Evolutionary conservation across 305 asterid species (phyloP), one percentile per base, ranked within the genome.

Genomic region (Fraxinus sp.): DNA sequence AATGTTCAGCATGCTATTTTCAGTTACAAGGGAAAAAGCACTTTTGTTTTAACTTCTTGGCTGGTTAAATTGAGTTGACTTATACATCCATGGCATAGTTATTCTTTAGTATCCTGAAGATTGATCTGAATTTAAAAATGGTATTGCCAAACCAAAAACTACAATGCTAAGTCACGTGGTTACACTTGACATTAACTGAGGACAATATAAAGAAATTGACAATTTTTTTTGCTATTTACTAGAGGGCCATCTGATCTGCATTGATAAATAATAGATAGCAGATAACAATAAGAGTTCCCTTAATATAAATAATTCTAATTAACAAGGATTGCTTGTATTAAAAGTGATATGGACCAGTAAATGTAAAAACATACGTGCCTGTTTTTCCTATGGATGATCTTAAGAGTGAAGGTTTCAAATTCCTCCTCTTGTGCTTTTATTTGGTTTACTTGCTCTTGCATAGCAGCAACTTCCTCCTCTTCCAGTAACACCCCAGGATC

Each of bases 381-480:
- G 93, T 96, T 96, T 91, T 96, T 96, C 89, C 99, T 81, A 88
- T 96, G 99, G 87, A 96, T 92, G 83, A 96, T 96, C 89, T 94
- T 96, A 86, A 96, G 92, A 78, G 91, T 89, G 73, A 96, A 96
- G 79, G 99, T 96, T 86, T 96, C 99, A 80, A 93, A 96, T 85
- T 96, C 99, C 36, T 93, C 98, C 92, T 96, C 99, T 86, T 96
- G 99, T 73, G 98, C 95, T 90, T 93, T 96, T 81, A 96, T 96
- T 87, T 96, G 99, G 85, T 90, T 93, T 82, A 96, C 99, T 86
- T 96, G 99, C 88, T 96, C 99, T 86, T 92, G 98, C 74, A 96
- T 98, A 77, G 97, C 99, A 87, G 91, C 92, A 86, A 96, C 97
- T 86, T 96, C 99, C 80, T 96, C 98, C 35, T 94, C 99, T 87